phyloP scores from a whole-genome alignment of 1,139 yeast species.

The Candida dubliniensis region DNA sequence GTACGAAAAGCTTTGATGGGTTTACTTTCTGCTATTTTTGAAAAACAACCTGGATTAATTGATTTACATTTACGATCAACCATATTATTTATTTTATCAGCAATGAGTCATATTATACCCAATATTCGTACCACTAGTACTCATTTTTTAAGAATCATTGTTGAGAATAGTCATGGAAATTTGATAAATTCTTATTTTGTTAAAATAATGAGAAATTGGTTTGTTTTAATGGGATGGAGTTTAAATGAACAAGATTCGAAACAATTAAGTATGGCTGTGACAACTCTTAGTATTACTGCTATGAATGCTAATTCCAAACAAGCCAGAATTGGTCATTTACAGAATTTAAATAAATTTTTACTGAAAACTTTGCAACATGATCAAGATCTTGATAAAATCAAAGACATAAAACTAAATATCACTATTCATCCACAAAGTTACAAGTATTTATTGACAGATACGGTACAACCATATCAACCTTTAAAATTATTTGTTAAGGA shows the following conservation, averaged over 20 bases:
- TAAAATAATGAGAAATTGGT: conserved; percentile 56
- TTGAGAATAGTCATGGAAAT: conserved; percentile 47
- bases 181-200: conserved; percentile 59
- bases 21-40: conserved; percentile 52
- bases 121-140: conserved; percentile 73
- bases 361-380: conserved; percentile 34
- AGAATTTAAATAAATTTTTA: conserved; percentile 44
- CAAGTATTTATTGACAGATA: conserved; percentile 52
- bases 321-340: conserved; percentile 45
- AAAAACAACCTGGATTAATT: conserved; percentile 54
- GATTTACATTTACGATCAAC: conserved; percentile 67
- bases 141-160: conserved; percentile 54
- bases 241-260: conserved; percentile 38
- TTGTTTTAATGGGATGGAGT: conserved; percentile 65
- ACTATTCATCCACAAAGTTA: conserved; percentile 46
- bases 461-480: conserved; percentile 54
- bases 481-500: conserved; percentile 52
- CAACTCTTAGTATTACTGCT: conserved; percentile 36
- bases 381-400: conserved; percentile 6
- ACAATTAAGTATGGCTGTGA: conserved; percentile 45
- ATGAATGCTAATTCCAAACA: conserved; percentile 40
- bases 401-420: neutral
- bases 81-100: conserved; percentile 78
- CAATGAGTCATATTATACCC: conserved; percentile 90
- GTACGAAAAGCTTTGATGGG: conserved; percentile 65